phyloP scores from a whole-genome alignment of 495 filamentous ascomycete species.

The Chaetomium tenue region DNA sequence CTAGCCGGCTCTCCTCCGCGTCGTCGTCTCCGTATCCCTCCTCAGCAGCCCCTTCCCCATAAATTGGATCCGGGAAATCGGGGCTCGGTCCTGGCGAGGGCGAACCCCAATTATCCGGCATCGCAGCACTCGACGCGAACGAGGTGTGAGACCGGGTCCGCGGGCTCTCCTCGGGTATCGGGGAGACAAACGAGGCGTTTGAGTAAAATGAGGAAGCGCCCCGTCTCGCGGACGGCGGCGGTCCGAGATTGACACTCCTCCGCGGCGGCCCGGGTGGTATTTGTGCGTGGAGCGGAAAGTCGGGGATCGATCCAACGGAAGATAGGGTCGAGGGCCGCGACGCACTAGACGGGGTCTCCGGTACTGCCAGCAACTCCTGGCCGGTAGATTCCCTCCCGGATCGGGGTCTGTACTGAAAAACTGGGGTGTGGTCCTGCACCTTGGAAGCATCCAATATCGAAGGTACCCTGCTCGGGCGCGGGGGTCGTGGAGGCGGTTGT shows the following conservation, averaged over 20 bases:
- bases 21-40: conserved; percentile 52
- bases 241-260: conserved; percentile 58
- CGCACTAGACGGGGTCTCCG: conserved; percentile 43
- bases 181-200: conserved; percentile 72
- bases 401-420: conserved; percentile 52
- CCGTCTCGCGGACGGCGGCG: conserved; percentile 65
- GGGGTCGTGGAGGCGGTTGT: conserved; percentile 65
- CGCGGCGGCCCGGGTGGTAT: conserved; percentile 42
- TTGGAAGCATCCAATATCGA: conserved; percentile 52
- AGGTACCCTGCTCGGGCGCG: conserved; percentile 60
- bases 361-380: conserved; percentile 33
- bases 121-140: conserved; percentile 77
- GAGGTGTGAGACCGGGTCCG: conserved; percentile 63
- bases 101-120: conserved; percentile 66
- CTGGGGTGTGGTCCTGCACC: conserved; percentile 50
- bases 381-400: conserved; percentile 32
- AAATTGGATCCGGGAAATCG: conserved; percentile 46
- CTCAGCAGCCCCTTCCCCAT: conserved; percentile 50
- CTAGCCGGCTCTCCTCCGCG: conserved; percentile 60
- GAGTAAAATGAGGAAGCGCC: conserved; percentile 75
- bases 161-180: conserved; percentile 79
- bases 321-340: conserved; percentile 52
- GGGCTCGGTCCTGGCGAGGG: conserved; percentile 44
- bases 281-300: conserved; percentile 56
- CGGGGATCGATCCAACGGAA: conserved; percentile 59